Base-by-base conservation (phyloP, 2,329 filamentous ascomycete genomes). In the Thyridium curvatum region DNA sequence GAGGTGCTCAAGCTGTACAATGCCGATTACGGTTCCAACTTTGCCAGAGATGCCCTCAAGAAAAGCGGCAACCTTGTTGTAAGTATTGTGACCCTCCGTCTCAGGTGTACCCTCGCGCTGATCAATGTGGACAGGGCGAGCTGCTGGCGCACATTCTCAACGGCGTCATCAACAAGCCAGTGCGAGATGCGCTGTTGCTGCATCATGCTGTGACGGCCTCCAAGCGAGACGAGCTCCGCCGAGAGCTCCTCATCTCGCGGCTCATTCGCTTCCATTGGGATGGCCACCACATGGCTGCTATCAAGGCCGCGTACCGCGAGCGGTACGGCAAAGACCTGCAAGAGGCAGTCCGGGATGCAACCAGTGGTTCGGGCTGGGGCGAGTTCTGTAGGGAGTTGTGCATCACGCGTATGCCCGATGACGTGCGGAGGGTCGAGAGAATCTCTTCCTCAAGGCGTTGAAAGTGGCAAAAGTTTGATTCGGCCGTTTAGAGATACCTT, bases 181-280 rank as follows among this genome's bases (percentile, higher is more conserved):
- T 94, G 46, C 86, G 93, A 40, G 93, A 97, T 60, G 88, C 91
- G 3, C 74, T 96, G 30, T 80, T 97, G 3, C 71, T 98, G 2
- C 82, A 94, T 61, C 93, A 97, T 65, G 91, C 93, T 2, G 79
- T 97, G 47, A 84, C 81, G 15, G 77, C 84, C 34, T 82, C 83
- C 4, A 77, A 73, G 47, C 77, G 77, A 46, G 86, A 91, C 54
- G 63, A 75, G 38, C 71, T 90, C 46, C 80, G 91, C 21, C 84
- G 86, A 34, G 91, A 96, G 58, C 68, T 96, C 35, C 77, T 98
- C 37, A 94, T 94, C 46, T 90, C 84, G 3, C 76, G 93, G 2
- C 73, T 97, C 2, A 86, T 96, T 32, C 76, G 93, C 26, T 79
- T 91, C 59, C 93, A 97, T 63, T 97, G 93, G 93, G 90, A 97